A percentile compares a stretch with the other conserved stretches of the same genome.
Evolutionary conservation across 768 basidiomycete species (phyloP).

Genomic region (Podaxis pistillaris): DNA sequence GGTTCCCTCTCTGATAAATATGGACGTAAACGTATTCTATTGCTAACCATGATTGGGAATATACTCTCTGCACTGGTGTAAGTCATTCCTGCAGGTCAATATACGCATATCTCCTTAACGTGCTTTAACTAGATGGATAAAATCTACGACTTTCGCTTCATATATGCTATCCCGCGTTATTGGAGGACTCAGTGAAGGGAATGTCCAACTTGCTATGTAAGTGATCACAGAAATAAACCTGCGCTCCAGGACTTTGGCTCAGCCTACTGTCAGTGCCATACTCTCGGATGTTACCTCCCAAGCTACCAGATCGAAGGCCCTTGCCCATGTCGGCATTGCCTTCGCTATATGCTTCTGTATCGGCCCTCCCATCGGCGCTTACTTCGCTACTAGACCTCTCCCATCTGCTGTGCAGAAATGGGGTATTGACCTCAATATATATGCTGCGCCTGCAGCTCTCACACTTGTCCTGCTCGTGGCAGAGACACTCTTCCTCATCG

Average conservation of each 20-base stretch:
- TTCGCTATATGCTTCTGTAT: constrained; percentile 95
- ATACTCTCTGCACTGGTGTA: constrained; percentile 85
- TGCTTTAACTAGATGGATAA: constrained; percentile 65
- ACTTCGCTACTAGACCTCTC: constrained; percentile 86
- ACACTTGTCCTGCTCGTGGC: constrained; percentile 73
- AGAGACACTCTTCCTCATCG: constrained; percentile 78
- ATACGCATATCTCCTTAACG: background rate
- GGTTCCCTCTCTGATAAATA: constrained; percentile 86
- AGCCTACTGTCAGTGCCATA: constrained; percentile 62
- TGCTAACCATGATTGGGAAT: constrained; percentile 91
- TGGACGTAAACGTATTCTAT: constrained; percentile 81
- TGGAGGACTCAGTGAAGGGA: constrained; percentile 94
- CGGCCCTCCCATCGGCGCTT: constrained; percentile 93
- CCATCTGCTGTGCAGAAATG: constrained; percentile 54
- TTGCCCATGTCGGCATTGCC: constrained; percentile 93
- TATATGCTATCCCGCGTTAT: constrained; percentile 89
- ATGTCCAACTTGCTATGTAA: constrained; percentile 94
- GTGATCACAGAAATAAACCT: constrained; percentile 25
- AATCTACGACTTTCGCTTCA: constrained; percentile 86
- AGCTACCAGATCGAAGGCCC: constrained; percentile 75
- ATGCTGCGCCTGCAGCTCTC: constrained; percentile 85
- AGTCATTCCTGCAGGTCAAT: constrained; percentile 27
- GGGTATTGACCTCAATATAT: constrained; percentile 78
- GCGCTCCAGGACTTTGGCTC: background rate
- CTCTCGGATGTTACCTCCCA: constrained; percentile 88